These are phyloP conservation scores for Phellopilus nigrolimitatus DNA, from an alignment of 1,284 basidiomycete species.

Conservation along the genomic window DNA sequence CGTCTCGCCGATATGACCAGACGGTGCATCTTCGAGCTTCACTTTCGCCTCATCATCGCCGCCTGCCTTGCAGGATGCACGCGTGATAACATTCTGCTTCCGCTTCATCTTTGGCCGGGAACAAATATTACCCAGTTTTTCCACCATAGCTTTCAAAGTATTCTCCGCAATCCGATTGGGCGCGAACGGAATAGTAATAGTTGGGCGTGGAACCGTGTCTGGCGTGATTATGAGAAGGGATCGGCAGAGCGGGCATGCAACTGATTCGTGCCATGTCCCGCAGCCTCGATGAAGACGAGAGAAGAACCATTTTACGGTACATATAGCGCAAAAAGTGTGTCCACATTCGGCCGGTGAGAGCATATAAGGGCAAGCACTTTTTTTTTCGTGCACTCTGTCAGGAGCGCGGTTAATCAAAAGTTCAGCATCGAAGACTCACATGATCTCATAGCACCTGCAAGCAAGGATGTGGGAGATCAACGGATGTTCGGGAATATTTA, in stretches of 20 bases:
- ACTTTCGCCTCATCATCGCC: conserved; percentile 5
- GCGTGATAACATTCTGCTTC: neutral
- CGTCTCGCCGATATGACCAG: neutral
- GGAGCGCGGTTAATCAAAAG: conserved; percentile 28
- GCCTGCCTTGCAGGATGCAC: neutral
- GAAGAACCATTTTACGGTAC: conserved; percentile 64
- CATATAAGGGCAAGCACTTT: conserved; percentile 54
- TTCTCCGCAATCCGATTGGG: conserved; percentile 53
- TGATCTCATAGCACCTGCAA: conserved; percentile 37
- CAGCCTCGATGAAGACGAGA: conserved; percentile 54
- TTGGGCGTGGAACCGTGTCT: conserved; percentile 42
- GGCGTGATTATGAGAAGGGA: conserved; percentile 45
- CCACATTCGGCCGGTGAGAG: conserved; percentile 53
- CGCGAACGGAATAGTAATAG: conserved; percentile 53
- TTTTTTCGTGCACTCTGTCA: neutral
- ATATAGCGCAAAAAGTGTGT: conserved; percentile 60
- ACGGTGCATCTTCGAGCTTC: neutral
- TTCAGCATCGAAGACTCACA: conserved; percentile 29
- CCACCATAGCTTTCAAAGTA: conserved; percentile 44
- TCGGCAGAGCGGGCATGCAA: conserved; percentile 64
- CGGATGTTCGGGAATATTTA: conserved; percentile 18
- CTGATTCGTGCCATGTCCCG: conserved; percentile 58
- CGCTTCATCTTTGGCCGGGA: neutral
- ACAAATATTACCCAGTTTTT: conserved; percentile 32
- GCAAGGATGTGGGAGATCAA: conserved; percentile 19